Conservation (phyloP, 805 yeast species). For the Yamadazyma akitaensis region DNA sequence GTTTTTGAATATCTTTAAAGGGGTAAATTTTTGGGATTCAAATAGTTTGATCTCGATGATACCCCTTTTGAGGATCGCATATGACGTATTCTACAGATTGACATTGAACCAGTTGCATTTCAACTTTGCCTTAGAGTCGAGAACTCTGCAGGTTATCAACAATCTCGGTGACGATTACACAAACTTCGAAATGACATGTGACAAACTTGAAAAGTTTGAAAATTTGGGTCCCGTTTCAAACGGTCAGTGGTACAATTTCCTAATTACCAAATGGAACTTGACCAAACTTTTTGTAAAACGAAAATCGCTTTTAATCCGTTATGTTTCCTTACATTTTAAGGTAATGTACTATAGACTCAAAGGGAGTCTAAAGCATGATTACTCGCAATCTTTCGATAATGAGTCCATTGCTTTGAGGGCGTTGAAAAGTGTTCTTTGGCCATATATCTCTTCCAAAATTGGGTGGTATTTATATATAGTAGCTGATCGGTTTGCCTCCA, state of each 20-base stretch:
- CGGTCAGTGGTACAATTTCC: not conserved
- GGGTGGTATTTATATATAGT: conserved; percentile 21
- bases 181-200: conserved; percentile 1
- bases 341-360: conserved; percentile 22
- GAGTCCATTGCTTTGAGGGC: conserved; percentile 25
- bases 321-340: conserved; percentile 12
- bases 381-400: conserved; percentile 22
- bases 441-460: conserved; percentile 32
- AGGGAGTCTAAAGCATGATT: conserved; percentile 36
- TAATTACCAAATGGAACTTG: not conserved
- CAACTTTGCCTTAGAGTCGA: conserved; percentile 21
- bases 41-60: conserved; percentile 31
- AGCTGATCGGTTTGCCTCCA: not conserved
- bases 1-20: conserved; percentile 15
- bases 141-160: conserved; percentile 36
- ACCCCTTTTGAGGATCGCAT: conserved; percentile 35
- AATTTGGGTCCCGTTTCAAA: not conserved
- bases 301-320: conserved; percentile 4
- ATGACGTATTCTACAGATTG: conserved; percentile 31
- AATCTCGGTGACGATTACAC: conserved; percentile 17
- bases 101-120: conserved; percentile 34
- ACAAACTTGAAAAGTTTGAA: not conserved
- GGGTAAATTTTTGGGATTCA: conserved; percentile 28
- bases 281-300: conserved; percentile 3
- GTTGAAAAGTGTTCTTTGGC: conserved; percentile 39